Conservation (phyloP, 352 stramenopile genomes). For the Phytopythium ostracodes region DNA sequence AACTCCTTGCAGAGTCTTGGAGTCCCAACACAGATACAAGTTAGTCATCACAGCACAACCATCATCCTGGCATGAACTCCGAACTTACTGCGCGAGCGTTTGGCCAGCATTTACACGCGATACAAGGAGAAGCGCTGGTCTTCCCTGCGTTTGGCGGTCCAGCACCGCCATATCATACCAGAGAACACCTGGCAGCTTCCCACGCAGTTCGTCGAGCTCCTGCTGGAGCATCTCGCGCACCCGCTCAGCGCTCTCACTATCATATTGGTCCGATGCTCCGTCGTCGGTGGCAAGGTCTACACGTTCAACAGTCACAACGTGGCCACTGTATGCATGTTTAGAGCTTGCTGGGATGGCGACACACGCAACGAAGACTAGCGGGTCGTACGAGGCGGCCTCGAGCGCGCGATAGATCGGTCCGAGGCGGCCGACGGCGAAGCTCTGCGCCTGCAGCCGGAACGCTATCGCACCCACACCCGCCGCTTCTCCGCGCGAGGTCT, state of each 20-base stretch:
- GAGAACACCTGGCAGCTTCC: constrained; percentile 15
- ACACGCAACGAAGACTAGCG: neutral
- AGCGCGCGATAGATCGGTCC: constrained; percentile 35
- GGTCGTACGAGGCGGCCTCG: constrained; percentile 21
- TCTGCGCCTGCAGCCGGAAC: constrained; percentile 24
- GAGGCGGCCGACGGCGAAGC: constrained; percentile 26
- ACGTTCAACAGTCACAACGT: constrained; percentile 23
- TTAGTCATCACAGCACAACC: neutral
- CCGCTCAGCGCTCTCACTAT: neutral
- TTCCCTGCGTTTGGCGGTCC: neutral
- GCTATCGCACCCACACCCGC: neutral
- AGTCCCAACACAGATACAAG: neutral
- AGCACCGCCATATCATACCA: constrained; percentile 16
- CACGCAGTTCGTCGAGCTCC: constrained; percentile 10
- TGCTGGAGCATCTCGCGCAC: constrained; percentile 9
- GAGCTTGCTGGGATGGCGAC: too few species aligned
- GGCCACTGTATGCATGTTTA: too few species aligned
- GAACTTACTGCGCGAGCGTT: constrained; percentile 4
- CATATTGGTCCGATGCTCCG: neutral
- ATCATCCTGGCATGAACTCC: too few species aligned
- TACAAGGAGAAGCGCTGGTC: neutral
- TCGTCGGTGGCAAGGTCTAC: constrained; percentile 13
- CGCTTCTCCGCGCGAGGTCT: too few species aligned
- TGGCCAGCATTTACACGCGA: neutral
- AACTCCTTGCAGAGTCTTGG: constrained; percentile 29